phyloP scores from a whole-genome alignment of 83 land plant species.

The Thuja plicata region DNA sequence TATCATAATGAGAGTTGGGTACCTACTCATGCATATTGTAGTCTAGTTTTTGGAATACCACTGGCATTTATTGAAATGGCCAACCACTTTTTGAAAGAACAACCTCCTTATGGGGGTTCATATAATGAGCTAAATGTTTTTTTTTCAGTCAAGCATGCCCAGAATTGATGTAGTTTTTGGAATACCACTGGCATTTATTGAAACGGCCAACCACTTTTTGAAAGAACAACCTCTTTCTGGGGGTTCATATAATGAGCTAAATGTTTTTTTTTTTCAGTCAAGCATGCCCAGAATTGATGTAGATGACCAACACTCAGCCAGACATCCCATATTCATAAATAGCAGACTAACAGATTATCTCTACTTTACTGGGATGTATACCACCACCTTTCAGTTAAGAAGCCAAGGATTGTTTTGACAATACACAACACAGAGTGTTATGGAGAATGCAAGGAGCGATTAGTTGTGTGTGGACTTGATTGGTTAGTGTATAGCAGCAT shows the following conservation, averaged over 20 bases:
- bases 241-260: slow-evolving; percentile 64
- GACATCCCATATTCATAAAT: slow-evolving; percentile 75
- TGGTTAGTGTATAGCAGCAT: too few relatives aligned
- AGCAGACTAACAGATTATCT: slow-evolving; percentile 60
- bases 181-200: slow-evolving; percentile 44
- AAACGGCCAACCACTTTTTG: slow-evolving; percentile 56
- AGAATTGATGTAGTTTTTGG: slow-evolving; percentile 60
- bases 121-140: slow-evolving; percentile 63
- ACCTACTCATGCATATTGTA: slow-evolving; percentile 35
- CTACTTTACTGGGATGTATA: slow-evolving; percentile 78
- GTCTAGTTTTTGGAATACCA: slow-evolving; percentile 52
- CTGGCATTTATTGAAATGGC: slow-evolving; percentile 45
- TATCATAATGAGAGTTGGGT: slow-evolving; percentile 63
- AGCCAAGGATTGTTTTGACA: slow-evolving; percentile 62
- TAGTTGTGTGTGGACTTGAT: too few relatives aligned
- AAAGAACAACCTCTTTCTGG: slow-evolving; percentile 58
- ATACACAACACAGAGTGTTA: slow-evolving; percentile 80
- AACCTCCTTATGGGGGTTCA: slow-evolving; percentile 54
- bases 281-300: slow-evolving; percentile 78
- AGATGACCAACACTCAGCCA: slow-evolving; percentile 58
- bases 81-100: slow-evolving; percentile 63
- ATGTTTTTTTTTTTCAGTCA: slow-evolving; percentile 67
- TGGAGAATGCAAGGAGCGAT: slow-evolving; percentile 46
- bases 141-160: slow-evolving; percentile 76
- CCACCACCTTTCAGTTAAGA: slow-evolving; percentile 65